Evolutionary conservation across 2,329 filamentous ascomycete species (phyloP), one percentile per base, ranked within the genome.

Genomic region (Cytospora leucostoma): DNA sequence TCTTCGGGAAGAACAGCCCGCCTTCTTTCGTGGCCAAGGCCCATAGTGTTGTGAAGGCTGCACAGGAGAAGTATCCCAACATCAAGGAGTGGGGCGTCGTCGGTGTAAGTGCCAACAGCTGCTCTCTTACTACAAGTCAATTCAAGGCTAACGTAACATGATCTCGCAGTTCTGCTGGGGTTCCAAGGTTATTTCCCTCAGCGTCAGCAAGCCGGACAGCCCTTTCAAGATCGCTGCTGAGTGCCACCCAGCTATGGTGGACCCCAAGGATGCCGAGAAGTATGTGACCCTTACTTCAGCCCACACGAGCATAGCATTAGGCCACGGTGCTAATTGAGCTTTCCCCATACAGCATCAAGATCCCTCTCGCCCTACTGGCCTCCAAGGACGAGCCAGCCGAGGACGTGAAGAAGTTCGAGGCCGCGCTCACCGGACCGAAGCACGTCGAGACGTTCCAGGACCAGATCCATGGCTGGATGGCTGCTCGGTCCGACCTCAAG

Each of bases 391-490:
- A 91, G 78, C 73, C 78, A 3, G 76, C 73, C 0, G 82, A 83
- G 4, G 80, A 79, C 47, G 82, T 88, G 49, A 76, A 84, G 73
- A 78, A 84, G 71, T 87, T 85, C 66, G 79, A 84, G 71, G 73
- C 77, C n/a, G 77, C 76, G 11, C 78, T 90, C 58, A 77, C 75
- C 34, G 82, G 77, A 2, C 75, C 82, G 63, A 85, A 86, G 70
- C 81, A 87, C 66, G 82, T 89, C 59, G 87, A 91, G 78, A 86
- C 74, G n/a, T 91, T 89, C 70, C 69, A 70, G 32, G 86, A 86
- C 70, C 88, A 89, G 80, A 82, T 87, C 71, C 88, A 91, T 74
- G 88, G 88, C 52, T 91, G 88, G 87, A 91, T 91, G 88, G 86
- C 85, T 1, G 88, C 88, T 1, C 82, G 88, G 33, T 80, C 83